Base-by-base conservation (phyloP, 352 stramenopile genomes). In the Phytophthora quininea region DNA sequence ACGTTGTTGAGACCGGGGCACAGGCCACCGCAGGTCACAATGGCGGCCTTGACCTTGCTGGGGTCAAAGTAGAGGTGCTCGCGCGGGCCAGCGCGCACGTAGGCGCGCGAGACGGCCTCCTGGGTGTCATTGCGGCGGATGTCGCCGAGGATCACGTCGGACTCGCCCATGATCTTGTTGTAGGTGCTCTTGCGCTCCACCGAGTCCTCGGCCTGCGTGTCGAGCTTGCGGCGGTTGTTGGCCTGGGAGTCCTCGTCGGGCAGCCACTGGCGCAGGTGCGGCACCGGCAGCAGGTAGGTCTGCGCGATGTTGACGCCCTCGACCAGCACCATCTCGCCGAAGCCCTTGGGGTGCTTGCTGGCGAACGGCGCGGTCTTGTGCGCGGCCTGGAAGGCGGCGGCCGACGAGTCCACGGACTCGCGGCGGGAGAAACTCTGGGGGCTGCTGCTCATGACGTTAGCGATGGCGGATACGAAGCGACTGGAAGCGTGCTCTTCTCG, bases 1-100 rank as follows among this genome's bases (percentile, higher is more conserved):
- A 99, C 95, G 75, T 99, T 99, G 82, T 99, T 99, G n/a, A 99
- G 81, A 5, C 97, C 97, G 15, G 98, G 97, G 66, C 96, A 99
- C 29, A 99, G 78, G 3, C 96, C 96, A 45, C 95, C 93, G 71
- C 92, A 98, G 12, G 93, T 98, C 33, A 98, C 91, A 54, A 98
- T 96, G 27, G 91, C 93, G 9, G 89, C 93, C 68, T 95, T 91
- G 37, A 97, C 87, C 50, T 85, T 79, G 7, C 71, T 31, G 6
- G 88, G 88, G 59, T 94, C 82, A 46, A 93, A 96, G 71, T 81
- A 95, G n/a, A 94, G 79, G 54, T 66, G 65, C 30, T 57, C 68
- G 30, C 88, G 82, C 12, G 90, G 86, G 19, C 90, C 90, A 32
- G 88, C 90, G 50, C 90, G 85, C 57, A 95, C 75, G 64, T 94